Evolutionary conservation across 768 basidiomycete species (phyloP).

Genomic region (Lentinula boryana): DNA sequence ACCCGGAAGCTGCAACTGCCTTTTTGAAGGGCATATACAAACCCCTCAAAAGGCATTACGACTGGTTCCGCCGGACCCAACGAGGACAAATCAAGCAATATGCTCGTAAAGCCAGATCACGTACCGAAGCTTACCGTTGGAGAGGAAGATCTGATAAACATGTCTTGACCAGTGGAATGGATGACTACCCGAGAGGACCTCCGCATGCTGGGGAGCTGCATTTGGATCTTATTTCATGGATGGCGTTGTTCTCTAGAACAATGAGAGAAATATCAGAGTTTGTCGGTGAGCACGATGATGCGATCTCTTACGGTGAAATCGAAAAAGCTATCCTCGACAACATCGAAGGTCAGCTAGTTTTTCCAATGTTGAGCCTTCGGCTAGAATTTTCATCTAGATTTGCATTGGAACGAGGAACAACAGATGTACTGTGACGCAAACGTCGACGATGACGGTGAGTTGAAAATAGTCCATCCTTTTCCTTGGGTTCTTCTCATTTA

Average conservation of each 20-base stretch:
- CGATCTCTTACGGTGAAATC: conserved; percentile 65
- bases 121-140: conserved; percentile 92
- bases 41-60: conserved; percentile 85
- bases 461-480: conserved; percentile 7
- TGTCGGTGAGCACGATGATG: conserved; percentile 82
- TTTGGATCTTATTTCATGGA: conserved; percentile 91
- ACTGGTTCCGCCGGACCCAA: conserved; percentile 95
- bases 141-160: conserved; percentile 81
- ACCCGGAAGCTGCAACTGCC: conserved; percentile 53
- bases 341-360: conserved; percentile 61
- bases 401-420: conserved; percentile 88
- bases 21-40: conserved; percentile 80
- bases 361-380: not conserved
- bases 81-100: conserved; percentile 92
- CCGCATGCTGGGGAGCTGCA: conserved; percentile 92
- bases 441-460: conserved; percentile 75
- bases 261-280: conserved; percentile 90
- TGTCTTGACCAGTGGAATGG: conserved; percentile 92
- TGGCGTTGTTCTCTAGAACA: conserved; percentile 91
- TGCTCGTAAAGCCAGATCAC: conserved; percentile 74
- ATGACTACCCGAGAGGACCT: conserved; percentile 90
- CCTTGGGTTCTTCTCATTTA: not conserved
- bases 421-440: conserved; percentile 93
- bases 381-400: conserved; percentile 39
- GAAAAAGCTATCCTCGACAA: conserved; percentile 80